Conservation (phyloP, 2,329 filamentous ascomycete species). For the Calonectria crousiana region DNA sequence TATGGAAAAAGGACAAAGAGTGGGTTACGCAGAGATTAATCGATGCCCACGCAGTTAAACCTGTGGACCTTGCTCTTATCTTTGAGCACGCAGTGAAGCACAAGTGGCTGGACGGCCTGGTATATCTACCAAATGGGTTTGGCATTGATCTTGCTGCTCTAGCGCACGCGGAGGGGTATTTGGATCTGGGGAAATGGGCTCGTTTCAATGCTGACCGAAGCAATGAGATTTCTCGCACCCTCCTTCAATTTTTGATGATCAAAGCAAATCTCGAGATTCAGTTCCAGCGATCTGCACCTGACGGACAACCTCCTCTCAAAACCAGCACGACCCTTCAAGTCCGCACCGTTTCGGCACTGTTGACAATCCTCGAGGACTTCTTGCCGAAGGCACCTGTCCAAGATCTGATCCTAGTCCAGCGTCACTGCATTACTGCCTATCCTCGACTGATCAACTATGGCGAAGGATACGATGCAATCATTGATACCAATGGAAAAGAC, state of each 20-base stretch:
- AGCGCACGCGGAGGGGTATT: constrained; percentile 82
- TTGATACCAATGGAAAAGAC: constrained; percentile 84
- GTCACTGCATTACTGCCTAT: constrained; percentile 91
- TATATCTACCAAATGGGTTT: constrained; percentile 84
- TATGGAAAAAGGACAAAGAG: constrained; percentile 90
- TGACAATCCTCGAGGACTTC: constrained; percentile 83
- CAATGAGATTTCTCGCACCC: constrained; percentile 75
- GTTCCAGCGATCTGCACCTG: constrained; percentile 75
- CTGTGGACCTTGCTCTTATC: constrained; percentile 57
- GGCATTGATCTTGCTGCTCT: constrained; percentile 88
- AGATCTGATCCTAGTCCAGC: constrained; percentile 84
- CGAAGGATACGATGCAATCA: constrained; percentile 90
- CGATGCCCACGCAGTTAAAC: constrained; percentile 83
- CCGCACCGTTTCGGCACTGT: constrained; percentile 84
- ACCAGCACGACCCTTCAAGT: constrained; percentile 83
- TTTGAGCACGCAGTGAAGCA: constrained; percentile 80
- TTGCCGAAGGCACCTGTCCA: constrained; percentile 69
- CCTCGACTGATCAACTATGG: constrained; percentile 97
- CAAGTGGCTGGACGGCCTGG: constrained; percentile 85
- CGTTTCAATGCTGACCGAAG: constrained; percentile 76
- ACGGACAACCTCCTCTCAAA: constrained; percentile 66
- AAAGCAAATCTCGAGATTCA: constrained; percentile 86
- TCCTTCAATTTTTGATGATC: constrained; percentile 85
- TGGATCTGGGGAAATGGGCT: constrained; percentile 87
- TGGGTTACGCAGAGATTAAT: constrained; percentile 88